These are phyloP conservation scores for Suillus sp. DNA, from an alignment of 768 basidiomycete species.

Conservation along the genomic window DNA sequence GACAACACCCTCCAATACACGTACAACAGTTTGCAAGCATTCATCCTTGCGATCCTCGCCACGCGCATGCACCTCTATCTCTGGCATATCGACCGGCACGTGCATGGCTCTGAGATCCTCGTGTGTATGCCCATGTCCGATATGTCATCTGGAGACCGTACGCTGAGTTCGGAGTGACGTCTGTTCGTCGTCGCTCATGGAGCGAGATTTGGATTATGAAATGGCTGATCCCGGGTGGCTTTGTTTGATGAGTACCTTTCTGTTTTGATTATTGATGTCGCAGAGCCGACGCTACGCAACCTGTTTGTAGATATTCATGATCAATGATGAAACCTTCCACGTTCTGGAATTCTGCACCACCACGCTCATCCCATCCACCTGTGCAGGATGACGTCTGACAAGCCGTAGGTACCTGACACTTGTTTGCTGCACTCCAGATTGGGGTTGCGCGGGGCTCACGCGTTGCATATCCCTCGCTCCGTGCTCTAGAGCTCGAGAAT, in stretches of 20 bases:
- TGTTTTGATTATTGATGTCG: background rate
- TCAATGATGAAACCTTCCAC: background rate
- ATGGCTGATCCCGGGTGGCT: background rate
- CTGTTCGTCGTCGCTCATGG: background rate
- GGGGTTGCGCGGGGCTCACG: too few relatives aligned
- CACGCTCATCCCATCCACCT: background rate
- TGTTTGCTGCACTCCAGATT: too few relatives aligned
- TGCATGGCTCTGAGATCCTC: background rate
- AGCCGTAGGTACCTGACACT: too few relatives aligned
- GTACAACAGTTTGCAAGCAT: background rate
- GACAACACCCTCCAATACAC: background rate
- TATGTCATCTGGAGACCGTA: background rate
- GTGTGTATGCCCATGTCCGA: background rate
- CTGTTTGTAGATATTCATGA: background rate
- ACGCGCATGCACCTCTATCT: constrained; percentile 1
- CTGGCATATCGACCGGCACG: background rate
- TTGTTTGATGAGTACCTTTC: background rate
- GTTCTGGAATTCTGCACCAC: background rate
- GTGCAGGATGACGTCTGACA: too few relatives aligned
- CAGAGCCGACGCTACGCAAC: background rate
- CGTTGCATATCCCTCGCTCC: too few relatives aligned
- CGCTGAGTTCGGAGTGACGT: background rate
- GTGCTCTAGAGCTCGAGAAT: too few relatives aligned
- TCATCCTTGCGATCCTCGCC: background rate
- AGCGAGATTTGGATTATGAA: background rate